Conservation (phyloP, 2,329 filamentous ascomycete genomes). For the Trichoderma koningiopsis region DNA sequence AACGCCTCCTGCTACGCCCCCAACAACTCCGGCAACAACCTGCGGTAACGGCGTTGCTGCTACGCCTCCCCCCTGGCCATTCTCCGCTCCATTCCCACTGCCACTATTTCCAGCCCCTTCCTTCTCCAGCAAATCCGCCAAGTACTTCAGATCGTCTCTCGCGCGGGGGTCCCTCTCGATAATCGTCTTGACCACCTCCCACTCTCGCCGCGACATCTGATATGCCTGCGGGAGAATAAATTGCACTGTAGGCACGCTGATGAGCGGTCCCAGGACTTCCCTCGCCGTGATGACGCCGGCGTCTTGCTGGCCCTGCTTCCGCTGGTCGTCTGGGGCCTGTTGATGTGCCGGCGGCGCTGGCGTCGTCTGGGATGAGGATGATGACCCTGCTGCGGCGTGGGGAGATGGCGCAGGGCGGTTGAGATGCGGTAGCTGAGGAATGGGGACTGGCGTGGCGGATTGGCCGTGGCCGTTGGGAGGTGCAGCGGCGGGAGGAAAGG, state of each 20-base stretch:
- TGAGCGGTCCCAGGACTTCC: slow-evolving; percentile 65
- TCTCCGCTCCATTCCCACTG: background rate
- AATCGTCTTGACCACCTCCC: slow-evolving; percentile 71
- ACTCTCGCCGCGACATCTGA: slow-evolving; percentile 69
- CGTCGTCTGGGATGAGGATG: background rate
- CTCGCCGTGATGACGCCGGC: slow-evolving; percentile 60
- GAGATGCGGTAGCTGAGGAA: slow-evolving; percentile 40
- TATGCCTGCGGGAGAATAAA: slow-evolving; percentile 71
- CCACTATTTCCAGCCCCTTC: slow-evolving; percentile 38
- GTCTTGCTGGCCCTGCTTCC: slow-evolving; percentile 50
- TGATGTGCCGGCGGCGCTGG: slow-evolving; percentile 20
- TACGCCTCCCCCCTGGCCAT: background rate
- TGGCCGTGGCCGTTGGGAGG: slow-evolving; percentile 39
- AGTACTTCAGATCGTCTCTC: slow-evolving; percentile 60
- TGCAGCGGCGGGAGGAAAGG: slow-evolving; percentile 40
- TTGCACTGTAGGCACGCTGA: slow-evolving; percentile 65
- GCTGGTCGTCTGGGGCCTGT: slow-evolving; percentile 39
- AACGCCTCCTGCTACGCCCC: background rate
- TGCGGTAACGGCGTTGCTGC: background rate
- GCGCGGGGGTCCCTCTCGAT: slow-evolving; percentile 67
- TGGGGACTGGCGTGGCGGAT: slow-evolving; percentile 41
- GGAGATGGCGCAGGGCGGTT: slow-evolving; percentile 28
- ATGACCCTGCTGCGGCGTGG: slow-evolving; percentile 20
- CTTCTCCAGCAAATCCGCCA: slow-evolving; percentile 58
- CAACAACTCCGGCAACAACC: slow-evolving; percentile 7